Evolutionary conservation across 495 filamentous ascomycete species (phyloP), one percentile per base, ranked within the genome.

Genomic region (Podospora fimiseda): DNA sequence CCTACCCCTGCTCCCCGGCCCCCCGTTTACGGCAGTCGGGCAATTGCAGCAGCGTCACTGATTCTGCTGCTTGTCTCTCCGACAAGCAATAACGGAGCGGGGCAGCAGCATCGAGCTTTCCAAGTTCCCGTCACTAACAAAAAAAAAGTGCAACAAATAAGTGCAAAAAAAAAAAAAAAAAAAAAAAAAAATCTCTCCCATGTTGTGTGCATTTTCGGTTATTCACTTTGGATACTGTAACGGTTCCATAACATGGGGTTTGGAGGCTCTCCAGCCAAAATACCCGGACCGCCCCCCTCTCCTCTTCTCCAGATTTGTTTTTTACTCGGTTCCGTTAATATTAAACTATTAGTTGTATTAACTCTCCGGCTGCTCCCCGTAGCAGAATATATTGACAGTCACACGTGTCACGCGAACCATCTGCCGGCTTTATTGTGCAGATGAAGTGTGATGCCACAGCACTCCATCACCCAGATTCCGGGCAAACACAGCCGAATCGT

Each of bases 391-490:
- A 61, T 60, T 59, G 54, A 14, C 53, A 43, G 40, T 55, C 56
- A 60, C 56, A 52, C 45, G 51, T 58, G 56, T 60, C 57, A 61
- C 57, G 42, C 60, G 53, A 51, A 53, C 45, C 57, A 63, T 65
- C 60, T 64, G 61, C 66, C 61, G 61, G 63, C 60, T 69, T 64
- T 58, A 65, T 52, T 61, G 27, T 62, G 52, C 52, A 65, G 63
- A 65, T 66, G 57, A 60, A 51, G 15, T 23, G 37, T 54, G 39
- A 58, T 7, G 22, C 20, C 46, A 23, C 21, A 38, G 20, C 20
- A 18, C 24, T 30, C 38, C 21, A 38, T 30, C 20, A 18, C 24
- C 39, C 38, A 39, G 43, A 23, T 27, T 24, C 42, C 56, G 39
- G 39, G 47, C 37, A 36, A 9, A 33, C n/a, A n/a, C n/a, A n/a